Conservation (phyloP, 2,329 filamentous ascomycete species). For the Decorospora gaudefroyi region DNA sequence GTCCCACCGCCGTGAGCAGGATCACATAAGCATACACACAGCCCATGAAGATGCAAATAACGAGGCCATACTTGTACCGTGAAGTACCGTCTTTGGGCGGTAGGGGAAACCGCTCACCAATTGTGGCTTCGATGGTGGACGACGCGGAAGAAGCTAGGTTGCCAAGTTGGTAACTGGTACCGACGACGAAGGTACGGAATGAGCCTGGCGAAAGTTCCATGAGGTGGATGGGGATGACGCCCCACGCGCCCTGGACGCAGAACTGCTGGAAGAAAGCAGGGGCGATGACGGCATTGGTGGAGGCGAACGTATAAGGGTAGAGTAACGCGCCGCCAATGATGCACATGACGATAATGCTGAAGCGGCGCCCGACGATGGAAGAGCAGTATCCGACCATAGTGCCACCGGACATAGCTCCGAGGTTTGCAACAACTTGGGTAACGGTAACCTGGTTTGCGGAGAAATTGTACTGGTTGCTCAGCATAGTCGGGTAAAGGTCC, state of each 20-base stretch:
- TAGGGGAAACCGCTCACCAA: constrained; percentile 75
- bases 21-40: constrained; percentile 72
- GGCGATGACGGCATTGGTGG: constrained; percentile 67
- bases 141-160: constrained; percentile 72
- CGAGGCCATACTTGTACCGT: constrained; percentile 68
- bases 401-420: constrained; percentile 56
- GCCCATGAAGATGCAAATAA: constrained; percentile 90
- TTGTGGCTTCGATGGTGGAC: constrained; percentile 74
- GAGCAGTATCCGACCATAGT: constrained; percentile 53
- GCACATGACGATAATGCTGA: constrained; percentile 55
- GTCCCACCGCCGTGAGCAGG: constrained; percentile 65
- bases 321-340: constrained; percentile 74
- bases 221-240: constrained; percentile 65
- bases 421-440: constrained; percentile 56
- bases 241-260: constrained; percentile 53
- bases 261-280: constrained; percentile 77
- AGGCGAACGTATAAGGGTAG: constrained; percentile 79
- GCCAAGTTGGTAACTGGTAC: constrained; percentile 75
- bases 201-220: constrained; percentile 75
- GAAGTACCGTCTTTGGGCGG: constrained; percentile 52
- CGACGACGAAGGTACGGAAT: constrained; percentile 75
- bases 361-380: constrained; percentile 54
- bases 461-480: constrained; percentile 63
- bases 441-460: constrained; percentile 54
- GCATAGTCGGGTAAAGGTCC: constrained; percentile 65